Evolutionary conservation across 805 yeast species (phyloP).

Genomic region (Myxozyma melibiosi): DNA sequence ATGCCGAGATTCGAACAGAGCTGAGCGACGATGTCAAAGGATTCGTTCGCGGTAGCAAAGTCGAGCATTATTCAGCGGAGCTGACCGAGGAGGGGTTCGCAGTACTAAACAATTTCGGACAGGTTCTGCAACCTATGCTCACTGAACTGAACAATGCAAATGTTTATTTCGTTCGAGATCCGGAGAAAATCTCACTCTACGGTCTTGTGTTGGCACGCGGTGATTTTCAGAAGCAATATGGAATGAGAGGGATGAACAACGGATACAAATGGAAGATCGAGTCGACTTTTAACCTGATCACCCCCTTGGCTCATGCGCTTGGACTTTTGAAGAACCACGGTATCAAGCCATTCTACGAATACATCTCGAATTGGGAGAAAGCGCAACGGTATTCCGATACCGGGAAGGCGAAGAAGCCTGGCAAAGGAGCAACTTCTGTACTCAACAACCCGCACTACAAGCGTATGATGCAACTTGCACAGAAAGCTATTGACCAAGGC

Average conservation of each 20-base stretch:
- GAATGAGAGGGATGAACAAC: neutral
- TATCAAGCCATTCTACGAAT: conserved; percentile 68
- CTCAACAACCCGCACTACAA: conserved; percentile 1
- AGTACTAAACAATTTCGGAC: conserved; percentile 57
- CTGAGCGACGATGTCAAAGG: conserved; percentile 74
- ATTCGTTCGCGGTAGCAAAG: conserved; percentile 70
- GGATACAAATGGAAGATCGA: conserved; percentile 16
- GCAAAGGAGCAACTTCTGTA: conserved; percentile 13
- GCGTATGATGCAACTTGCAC: conserved; percentile 49
- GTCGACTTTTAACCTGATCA: conserved; percentile 55
- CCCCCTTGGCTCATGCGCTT: conserved; percentile 63
- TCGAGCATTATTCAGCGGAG: conserved; percentile 61
- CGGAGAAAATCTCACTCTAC: conserved; percentile 68
- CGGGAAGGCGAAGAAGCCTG: conserved; percentile 16
- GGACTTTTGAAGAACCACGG: conserved; percentile 75
- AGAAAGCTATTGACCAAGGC: conserved; percentile 46
- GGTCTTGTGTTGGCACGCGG: conserved; percentile 65
- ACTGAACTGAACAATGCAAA: conserved; percentile 61
- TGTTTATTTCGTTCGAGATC: conserved; percentile 66
- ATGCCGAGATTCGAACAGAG: conserved; percentile 84
- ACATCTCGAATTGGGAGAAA: conserved; percentile 47
- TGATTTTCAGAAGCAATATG: conserved; percentile 3
- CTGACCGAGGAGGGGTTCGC: conserved; percentile 58
- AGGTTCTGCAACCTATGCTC: conserved; percentile 68
- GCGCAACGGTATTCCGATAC: neutral